Percentiles rank a stretch among this genome's conserved stretches.
Evolutionary conservation across 2,329 filamentous ascomycete species (phyloP).

Genomic region (Fusarium cicatricum): DNA sequence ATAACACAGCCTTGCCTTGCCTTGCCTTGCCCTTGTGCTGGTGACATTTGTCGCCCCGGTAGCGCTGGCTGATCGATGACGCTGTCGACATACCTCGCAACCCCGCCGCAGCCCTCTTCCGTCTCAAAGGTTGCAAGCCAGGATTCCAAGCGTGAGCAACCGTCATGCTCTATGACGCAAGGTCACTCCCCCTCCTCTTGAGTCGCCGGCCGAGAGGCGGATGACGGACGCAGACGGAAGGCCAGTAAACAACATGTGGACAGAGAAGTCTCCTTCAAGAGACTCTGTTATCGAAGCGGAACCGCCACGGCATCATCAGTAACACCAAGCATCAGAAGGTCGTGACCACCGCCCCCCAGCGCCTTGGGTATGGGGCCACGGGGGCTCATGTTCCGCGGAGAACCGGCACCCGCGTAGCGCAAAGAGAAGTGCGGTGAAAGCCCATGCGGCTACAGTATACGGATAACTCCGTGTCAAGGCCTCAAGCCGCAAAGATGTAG

Average conservation of each 20-base stretch:
- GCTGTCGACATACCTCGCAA: slow-evolving; percentile 27
- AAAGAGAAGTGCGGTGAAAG: neutral
- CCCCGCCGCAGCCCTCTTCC: slow-evolving; percentile 20
- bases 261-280: slow-evolving; percentile 2
- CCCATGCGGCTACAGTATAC: neutral
- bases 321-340: slow-evolving; percentile 3
- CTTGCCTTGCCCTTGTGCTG: neutral
- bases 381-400: neutral
- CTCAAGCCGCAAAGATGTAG: neutral
- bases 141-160: slow-evolving; percentile 36
- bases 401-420: neutral
- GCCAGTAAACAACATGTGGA: slow-evolving; percentile 18
- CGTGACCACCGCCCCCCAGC: neutral
- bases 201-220: slow-evolving; percentile 24
- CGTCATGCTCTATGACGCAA: slow-evolving; percentile 39
- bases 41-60: neutral
- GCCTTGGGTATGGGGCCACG: neutral
- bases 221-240: slow-evolving; percentile 17
- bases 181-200: slow-evolving; percentile 12
- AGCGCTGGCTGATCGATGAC: slow-evolving; percentile 31
- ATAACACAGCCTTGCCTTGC: slow-evolving; percentile 12
- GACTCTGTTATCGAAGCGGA: slow-evolving; percentile 4
- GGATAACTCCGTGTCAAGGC: neutral
- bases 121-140: neutral
- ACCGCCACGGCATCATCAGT: slow-evolving; percentile 38